Base-by-base conservation (phyloP, 495 filamentous ascomycete species). In the Trypethelium eluteriae region DNA sequence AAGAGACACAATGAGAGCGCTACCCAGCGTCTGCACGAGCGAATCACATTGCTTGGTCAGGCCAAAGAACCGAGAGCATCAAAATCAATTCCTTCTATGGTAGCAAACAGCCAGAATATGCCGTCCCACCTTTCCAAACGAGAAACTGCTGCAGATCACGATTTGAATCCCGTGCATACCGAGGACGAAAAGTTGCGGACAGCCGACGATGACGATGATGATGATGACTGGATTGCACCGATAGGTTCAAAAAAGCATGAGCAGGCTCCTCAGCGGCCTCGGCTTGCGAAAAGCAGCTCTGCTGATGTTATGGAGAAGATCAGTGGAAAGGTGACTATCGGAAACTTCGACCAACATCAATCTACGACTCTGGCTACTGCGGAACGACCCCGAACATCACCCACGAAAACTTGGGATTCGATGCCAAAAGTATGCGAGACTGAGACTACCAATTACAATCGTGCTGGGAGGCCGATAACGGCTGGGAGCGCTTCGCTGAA, bases 1-100 rank as follows among this genome's bases (percentile, higher is more conserved):
- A 84, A 81, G 68, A 68, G 85, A 5, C 91, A 96, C 74, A 92
- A 85, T 77, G 96, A 94, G 72, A 93, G 90, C 6, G 93, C 92
- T 3, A 97, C 94, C 2, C 92, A 97, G 73, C 82, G 88, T 10
- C 81, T 98, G 18, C 90, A 95, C 66, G 95, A 98, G 67, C 89
- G 91, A 70, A 96, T 98, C 70, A 93, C 87, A 72, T 91, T 93
- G 85, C 83, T 98, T 25, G 92, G 92, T 34, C 89, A 97, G 74
- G 81, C 85, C 1, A 89, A 92, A 71, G 80, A 88, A 56, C 80
- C 87, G 39, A 81, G 88, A 57, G 79, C 84, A 2, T 89, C 87
- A 2, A 93, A 93, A 71, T 88, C 87, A 11, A 86, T 91, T 38
- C 79, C 86, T 0, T 80, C 85, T 65, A 73, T 75, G 11, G 69